These are phyloP conservation scores for Suillus weaverae DNA, from an alignment of 768 basidiomycete species.

Conservation along the genomic window DNA sequence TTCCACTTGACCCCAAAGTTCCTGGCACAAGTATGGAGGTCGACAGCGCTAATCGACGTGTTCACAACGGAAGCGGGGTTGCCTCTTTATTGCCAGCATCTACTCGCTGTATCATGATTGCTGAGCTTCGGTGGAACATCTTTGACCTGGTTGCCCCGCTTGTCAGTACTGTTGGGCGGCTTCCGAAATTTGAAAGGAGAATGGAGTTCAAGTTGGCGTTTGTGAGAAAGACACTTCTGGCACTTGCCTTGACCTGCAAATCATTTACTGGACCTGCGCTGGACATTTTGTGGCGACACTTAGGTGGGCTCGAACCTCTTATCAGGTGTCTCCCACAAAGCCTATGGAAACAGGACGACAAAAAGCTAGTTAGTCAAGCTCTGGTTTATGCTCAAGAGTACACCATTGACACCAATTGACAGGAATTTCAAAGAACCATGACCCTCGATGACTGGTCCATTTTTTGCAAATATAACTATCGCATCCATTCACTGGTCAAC, in stretches of 20 bases:
- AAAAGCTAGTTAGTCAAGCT: not conserved
- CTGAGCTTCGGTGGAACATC: not conserved
- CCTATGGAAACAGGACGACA: not conserved
- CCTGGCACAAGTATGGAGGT: not conserved
- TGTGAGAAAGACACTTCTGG: not conserved
- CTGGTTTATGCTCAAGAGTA: not conserved
- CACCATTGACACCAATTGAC: not conserved
- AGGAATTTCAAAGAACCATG: not conserved
- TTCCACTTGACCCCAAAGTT: no score
- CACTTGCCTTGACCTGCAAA: conserved; percentile 2
- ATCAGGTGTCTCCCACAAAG: not conserved
- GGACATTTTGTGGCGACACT: conserved; percentile 1
- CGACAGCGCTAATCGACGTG: not conserved
- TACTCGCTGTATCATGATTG: not conserved
- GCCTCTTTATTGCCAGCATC: not conserved
- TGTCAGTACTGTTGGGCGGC: no score
- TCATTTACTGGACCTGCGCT: not conserved
- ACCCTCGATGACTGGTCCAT: not conserved
- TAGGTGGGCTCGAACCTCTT: not conserved
- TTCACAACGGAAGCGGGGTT: not conserved
- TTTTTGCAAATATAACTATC: not conserved
- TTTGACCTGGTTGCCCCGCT: not conserved
- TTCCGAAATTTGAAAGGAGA: no score
- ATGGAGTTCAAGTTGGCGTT: not conserved
- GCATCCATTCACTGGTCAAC: conserved; percentile 11